Base-by-base conservation (phyloP, 495 filamentous ascomycete genomes). In the Penicillium verhagenii region DNA sequence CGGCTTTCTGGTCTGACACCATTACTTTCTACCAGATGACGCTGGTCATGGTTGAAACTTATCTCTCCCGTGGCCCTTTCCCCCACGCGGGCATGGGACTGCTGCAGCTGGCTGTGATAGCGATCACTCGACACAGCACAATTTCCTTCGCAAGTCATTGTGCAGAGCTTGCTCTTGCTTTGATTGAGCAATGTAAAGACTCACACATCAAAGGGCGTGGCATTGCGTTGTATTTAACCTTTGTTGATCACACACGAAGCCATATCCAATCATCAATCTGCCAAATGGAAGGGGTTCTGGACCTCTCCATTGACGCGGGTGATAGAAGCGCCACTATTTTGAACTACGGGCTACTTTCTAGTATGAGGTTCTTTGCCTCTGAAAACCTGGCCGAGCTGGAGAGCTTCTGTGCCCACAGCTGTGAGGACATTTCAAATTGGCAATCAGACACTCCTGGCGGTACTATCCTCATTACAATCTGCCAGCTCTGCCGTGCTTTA, bases 341-440 rank as follows among this genome's bases (percentile, higher is more conserved):
- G 20, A 86, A 86, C 61, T 78, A 87, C 52, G 89, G 84, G 0
- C 71, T 88, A 8, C 78, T 84, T 48, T 83, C 86, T 0, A 80
- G 83, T 53, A 81, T 85, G 39, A 85, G 79, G 51, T 79, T 93
- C 28, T 91, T 82, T 56, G 77, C 81, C 20, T 86, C 86, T 38
- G 84, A 91, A 57, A 6, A 35, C 33, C 14, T 35, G 33, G 33
- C 33, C 13, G 33, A 35, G 33, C 33, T 35, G 33, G 33, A 93
- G 65, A 73, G 78, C 1, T 89, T 85, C 65, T 85, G 86, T 61
- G 77, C 82, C 35, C 85, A 86, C 56, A 81, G 82, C 39, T 84
- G 86, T n/a, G 85, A 90, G 53, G 91, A 93, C 48, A 80, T 90
- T 47, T 80, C 79, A 6, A 79, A 81, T 50, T 93, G 88, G 88